Conservation (phyloP, 345 rosid genomes). For the Hibiscus syriacus region DNA sequence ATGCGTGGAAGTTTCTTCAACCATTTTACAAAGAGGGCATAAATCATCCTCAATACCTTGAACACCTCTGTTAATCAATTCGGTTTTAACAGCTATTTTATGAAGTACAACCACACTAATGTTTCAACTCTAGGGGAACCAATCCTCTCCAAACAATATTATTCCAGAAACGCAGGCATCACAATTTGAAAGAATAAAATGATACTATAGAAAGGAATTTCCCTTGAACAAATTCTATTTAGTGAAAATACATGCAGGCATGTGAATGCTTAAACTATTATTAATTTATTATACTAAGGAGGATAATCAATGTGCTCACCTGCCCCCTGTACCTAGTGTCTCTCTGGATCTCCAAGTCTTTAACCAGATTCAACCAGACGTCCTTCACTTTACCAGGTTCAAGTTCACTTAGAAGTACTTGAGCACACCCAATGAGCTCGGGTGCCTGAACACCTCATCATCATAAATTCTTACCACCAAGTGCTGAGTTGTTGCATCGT, state of each 20-base stretch:
- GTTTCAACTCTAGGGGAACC: too few species aligned
- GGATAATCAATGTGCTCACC: conserved; percentile 33
- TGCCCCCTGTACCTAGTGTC: conserved; percentile 85
- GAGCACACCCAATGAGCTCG: conserved; percentile 86
- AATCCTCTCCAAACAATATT: too few species aligned
- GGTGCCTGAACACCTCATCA: conserved; percentile 86
- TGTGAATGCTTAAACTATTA: too few species aligned
- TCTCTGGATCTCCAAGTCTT: conserved; percentile 94
- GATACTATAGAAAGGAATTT: not conserved
- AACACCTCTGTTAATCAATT: too few species aligned
- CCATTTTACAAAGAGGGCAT: too few species aligned
- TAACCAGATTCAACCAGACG: conserved; percentile 93
- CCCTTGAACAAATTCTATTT: not conserved
- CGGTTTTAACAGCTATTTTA: too few species aligned
- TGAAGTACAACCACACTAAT: too few species aligned
- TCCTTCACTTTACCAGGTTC: conserved; percentile 98
- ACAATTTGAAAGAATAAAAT: conserved; percentile 4
- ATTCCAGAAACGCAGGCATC: too few species aligned
- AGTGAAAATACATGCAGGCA: not conserved
- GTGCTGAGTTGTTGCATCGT: conserved; percentile 88
- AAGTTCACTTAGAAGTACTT: conserved; percentile 63
- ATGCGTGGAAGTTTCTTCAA: too few species aligned
- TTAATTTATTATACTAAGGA: too few species aligned
- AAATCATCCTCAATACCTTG: too few species aligned
- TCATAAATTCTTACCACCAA: conserved; percentile 80